Evolutionary conservation across 2,329 filamentous ascomycete genomes (phyloP).

Genomic region (Apiospora saccharicola): DNA sequence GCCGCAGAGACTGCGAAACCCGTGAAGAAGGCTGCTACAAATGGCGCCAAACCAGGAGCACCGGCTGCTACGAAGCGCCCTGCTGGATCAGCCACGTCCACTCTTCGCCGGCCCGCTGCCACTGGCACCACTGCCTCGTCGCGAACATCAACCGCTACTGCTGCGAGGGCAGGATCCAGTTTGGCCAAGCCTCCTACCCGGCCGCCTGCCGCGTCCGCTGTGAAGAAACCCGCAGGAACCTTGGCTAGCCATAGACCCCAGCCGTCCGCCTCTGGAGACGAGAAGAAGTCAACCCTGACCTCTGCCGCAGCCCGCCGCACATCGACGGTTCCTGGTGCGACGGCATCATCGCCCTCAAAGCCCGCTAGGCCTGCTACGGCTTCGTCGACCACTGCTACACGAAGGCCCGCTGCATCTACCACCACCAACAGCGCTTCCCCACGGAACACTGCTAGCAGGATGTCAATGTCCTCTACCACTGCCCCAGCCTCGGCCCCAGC

Average conservation of each 20-base stretch:
- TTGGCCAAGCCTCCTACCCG: constrained; percentile 59
- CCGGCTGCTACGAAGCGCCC: constrained; percentile 47
- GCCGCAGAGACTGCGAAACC: constrained; percentile 33
- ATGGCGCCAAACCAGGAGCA: constrained; percentile 44
- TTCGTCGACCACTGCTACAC: constrained; percentile 41
- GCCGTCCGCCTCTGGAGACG: constrained; percentile 60
- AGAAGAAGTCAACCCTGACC: constrained; percentile 50
- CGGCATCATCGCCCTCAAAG: constrained; percentile 39
- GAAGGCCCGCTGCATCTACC: constrained; percentile 39
- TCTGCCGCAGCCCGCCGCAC: constrained; percentile 51
- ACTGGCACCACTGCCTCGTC: constrained; percentile 34
- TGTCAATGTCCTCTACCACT: constrained; percentile 44
- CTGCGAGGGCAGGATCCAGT: constrained; percentile 48
- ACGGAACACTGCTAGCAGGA: constrained; percentile 44
- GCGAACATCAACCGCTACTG: constrained; percentile 39
- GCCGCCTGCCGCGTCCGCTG: constrained; percentile 47
- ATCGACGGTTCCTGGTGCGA: constrained; percentile 51
- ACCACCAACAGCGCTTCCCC: constrained; percentile 36
- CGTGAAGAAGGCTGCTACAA: constrained; percentile 37
- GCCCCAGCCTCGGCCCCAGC: constrained; percentile 31
- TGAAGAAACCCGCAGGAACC: constrained; percentile 46
- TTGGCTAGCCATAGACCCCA: constrained; percentile 54
- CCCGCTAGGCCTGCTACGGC: constrained; percentile 38
- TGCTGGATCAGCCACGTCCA: constrained; percentile 41
- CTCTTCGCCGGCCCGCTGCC: constrained; percentile 44